Conservation (phyloP, 2,329 filamentous ascomycete species). For the Sporothrix brunneoviolacea region DNA sequence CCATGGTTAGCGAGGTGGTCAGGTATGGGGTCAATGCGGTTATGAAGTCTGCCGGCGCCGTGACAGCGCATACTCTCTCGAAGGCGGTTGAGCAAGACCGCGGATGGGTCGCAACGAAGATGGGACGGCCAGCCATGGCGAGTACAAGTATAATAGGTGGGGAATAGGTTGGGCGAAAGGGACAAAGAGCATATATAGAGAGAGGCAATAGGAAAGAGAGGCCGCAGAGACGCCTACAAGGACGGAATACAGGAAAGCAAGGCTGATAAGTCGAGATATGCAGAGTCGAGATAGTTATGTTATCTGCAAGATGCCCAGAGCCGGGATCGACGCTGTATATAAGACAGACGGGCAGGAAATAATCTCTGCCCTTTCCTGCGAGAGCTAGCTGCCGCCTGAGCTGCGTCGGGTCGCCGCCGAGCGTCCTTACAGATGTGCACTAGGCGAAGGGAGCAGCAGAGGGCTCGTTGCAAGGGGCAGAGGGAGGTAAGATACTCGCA, state of each 20-base stretch:
- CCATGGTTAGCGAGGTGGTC: background rate
- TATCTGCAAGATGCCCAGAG: background rate
- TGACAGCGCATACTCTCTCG: slow-evolving; percentile 72
- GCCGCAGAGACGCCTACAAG: too few species aligned
- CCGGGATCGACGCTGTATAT: slow-evolving; percentile 1
- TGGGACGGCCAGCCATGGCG: slow-evolving; percentile 67
- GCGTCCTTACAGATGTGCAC: too few species aligned
- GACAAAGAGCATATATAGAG: background rate
- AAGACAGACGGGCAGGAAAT: slow-evolving; percentile 1
- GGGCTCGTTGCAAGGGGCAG: too few species aligned
- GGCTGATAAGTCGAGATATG: too few species aligned
- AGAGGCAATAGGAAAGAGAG: too few species aligned
- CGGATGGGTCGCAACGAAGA: slow-evolving; percentile 92
- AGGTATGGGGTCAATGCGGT: background rate
- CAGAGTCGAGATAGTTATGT: background rate
- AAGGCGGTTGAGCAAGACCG: slow-evolving; percentile 95
- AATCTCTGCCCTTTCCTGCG: background rate
- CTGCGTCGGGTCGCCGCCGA: too few species aligned
- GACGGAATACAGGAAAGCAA: too few species aligned
- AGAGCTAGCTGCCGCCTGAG: background rate
- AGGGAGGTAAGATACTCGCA: too few species aligned
- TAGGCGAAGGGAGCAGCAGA: too few species aligned
- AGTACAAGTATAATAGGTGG: background rate
- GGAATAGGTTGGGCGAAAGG: background rate
- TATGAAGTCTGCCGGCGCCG: too few species aligned